Base-by-base conservation (phyloP, 2,329 filamentous ascomycete species). In the Fusarium bulbicola region DNA sequence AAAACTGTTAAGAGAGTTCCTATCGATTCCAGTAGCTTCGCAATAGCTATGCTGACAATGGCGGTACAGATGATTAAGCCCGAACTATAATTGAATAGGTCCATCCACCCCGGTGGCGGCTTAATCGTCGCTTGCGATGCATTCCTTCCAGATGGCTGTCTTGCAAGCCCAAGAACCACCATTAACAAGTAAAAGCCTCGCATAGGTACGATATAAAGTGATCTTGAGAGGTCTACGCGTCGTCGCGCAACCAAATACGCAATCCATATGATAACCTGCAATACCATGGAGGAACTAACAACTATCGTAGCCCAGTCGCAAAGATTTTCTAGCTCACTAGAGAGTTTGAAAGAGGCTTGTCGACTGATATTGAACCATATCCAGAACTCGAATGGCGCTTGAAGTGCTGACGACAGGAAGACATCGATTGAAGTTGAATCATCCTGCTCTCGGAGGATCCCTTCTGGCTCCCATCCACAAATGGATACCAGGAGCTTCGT, bases 351-450 rank as follows among this genome's bases (percentile, higher is more conserved):
- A 49, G 7, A 11, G 11, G 11, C 34, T 39, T 13, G 24, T 1
- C 20, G 1, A 4, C 26, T 34, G 7, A 70, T 65, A 5, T 59
- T 70, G 2, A 49, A 6, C 66, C 66, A 70, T 11, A 70, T 70
- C 66, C 67, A 70, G 3, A 40, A 1, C 11, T 70, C 26, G 6
- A 70, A 70, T 1, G 59, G 52, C 1, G 6, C 9, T 16, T 70
- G 66, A 1, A 70, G 9, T 1, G 45, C 4, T 11, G 26, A 2
- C 1, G 11, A 28, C 1, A 59, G 3, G 1, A 65, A 10, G 0
- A 26, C 20, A 7, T 39, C 7, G 2, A 4, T 3, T 0, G 37
- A 21, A 0, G 9, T 12, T 5, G 9, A 3, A 15, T 45, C 18
- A 0, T 43, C 21, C 3, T 13, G 13, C 0, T 26, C 34, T 1